Conservation (phyloP, 225 moss, liverwort and hornwort species). For the Marchantia polymorpha region DNA sequence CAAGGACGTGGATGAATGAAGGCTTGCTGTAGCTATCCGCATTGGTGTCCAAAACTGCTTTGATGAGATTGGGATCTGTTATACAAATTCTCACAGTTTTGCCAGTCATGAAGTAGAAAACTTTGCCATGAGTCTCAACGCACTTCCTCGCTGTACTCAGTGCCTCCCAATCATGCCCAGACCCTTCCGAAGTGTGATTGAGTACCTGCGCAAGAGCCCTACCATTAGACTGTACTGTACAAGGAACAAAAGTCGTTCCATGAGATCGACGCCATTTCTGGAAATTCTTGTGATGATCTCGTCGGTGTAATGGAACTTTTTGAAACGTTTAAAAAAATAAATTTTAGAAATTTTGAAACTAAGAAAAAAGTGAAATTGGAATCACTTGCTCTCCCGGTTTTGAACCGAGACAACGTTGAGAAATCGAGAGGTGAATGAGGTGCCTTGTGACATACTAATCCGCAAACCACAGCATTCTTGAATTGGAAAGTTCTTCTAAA, state of each 20-base stretch:
- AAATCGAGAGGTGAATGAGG: too few species aligned
- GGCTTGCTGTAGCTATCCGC: conserved; percentile 73
- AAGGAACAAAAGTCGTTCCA: neutral
- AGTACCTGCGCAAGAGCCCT: conserved; percentile 26
- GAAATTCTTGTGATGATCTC: neutral
- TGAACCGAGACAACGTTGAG: too few species aligned
- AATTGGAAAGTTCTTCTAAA: neutral
- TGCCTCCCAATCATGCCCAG: conserved; percentile 45
- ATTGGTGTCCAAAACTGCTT: conserved; percentile 67
- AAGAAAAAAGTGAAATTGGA: too few species aligned
- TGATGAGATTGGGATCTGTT: conserved; percentile 67
- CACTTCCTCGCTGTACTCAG: conserved; percentile 40
- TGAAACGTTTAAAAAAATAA: too few species aligned
- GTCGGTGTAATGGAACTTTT: too few species aligned
- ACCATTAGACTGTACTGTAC: neutral
- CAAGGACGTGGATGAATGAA: conserved; percentile 57
- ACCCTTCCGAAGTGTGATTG: conserved; percentile 1
- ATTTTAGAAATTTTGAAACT: too few species aligned
- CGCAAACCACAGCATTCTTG: too few species aligned
- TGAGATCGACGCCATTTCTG: neutral
- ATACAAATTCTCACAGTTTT: conserved; percentile 73
- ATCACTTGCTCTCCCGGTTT: too few species aligned
- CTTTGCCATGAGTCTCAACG: conserved; percentile 50
- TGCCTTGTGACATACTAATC: too few species aligned
- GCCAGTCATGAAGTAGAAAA: conserved; percentile 77